Conservation (phyloP, 164 flowering plant species). For the Piper betle region DNA sequence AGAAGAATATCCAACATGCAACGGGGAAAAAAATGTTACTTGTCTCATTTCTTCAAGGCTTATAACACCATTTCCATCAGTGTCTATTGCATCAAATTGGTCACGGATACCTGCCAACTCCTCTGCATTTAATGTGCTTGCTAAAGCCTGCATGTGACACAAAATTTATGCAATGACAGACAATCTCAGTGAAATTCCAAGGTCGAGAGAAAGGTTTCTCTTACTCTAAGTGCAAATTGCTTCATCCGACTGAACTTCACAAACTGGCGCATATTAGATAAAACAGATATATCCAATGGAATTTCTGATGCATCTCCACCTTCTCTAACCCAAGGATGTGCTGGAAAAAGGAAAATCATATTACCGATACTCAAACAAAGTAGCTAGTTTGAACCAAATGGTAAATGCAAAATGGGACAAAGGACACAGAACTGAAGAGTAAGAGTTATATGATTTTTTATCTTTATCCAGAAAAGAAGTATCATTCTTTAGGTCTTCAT, state of each 20-base stretch:
- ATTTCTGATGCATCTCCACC: slow-evolving; percentile 96
- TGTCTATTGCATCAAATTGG: slow-evolving; percentile 96
- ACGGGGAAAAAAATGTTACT: slow-evolving; percentile 17
- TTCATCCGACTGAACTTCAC: slow-evolving; percentile 90
- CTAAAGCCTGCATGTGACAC: slow-evolving; percentile 55
- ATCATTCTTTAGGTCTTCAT: too few relatives aligned
- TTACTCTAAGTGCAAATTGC: slow-evolving; percentile 93
- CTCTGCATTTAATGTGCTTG: slow-evolving; percentile 75
- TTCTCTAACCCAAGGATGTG: slow-evolving; percentile 98
- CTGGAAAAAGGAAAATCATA: slow-evolving; percentile 26
- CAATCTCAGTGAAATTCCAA: background rate
- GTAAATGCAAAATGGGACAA: too few relatives aligned
- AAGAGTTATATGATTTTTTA: too few relatives aligned
- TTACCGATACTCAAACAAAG: background rate
- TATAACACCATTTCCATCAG: slow-evolving; percentile 83
- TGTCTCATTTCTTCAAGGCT: slow-evolving; percentile 99
- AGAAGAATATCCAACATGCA: background rate
- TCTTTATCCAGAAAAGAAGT: too few relatives aligned
- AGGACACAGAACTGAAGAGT: too few relatives aligned
- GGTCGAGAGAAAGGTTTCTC: background rate
- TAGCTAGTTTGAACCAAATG: too few relatives aligned
- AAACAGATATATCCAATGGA: slow-evolving; percentile 89
- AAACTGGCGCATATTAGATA: slow-evolving; percentile 83
- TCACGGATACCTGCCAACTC: slow-evolving; percentile 77
- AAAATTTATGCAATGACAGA: background rate